These are phyloP conservation scores for Pycnococcus provasolii DNA, from an alignment of 139 green algal genomes.

Conservation along the genomic window DNA sequence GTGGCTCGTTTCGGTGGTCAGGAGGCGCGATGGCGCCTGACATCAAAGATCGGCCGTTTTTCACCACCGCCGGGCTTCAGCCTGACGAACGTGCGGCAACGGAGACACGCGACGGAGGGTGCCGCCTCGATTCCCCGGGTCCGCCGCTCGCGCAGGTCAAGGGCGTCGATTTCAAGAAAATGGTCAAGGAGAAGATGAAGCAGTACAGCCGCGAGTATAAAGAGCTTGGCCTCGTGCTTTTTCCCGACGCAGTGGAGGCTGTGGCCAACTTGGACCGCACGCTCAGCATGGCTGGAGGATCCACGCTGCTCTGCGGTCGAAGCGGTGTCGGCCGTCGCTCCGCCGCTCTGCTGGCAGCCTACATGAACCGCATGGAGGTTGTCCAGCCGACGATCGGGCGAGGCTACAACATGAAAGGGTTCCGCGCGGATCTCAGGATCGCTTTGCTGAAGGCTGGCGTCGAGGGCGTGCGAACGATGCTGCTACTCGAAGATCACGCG, in stretches of 20 bases:
- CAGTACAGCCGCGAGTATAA: conserved; percentile 54
- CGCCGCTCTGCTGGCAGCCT: conserved; percentile 44
- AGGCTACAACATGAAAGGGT: conserved; percentile 46
- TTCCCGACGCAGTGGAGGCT: conserved; percentile 48
- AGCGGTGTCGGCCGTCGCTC: conserved; percentile 45
- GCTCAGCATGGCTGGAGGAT: conserved; percentile 42
- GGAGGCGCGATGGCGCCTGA: too few species aligned
- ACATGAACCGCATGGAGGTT: conserved; percentile 59
- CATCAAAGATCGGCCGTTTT: too few species aligned
- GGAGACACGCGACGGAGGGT: too few species aligned
- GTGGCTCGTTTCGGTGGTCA: not conserved
- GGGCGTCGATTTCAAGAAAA: conserved; percentile 24
- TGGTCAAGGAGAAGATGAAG: conserved; percentile 45
- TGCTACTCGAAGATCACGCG: conserved; percentile 68
- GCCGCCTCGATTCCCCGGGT: too few species aligned
- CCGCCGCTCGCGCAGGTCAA: too few species aligned
- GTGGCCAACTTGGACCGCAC: conserved; percentile 50
- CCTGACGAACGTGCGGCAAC: too few species aligned
- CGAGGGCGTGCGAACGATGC: conserved; percentile 41
- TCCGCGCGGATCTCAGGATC: conserved; percentile 56
- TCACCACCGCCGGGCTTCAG: too few species aligned
- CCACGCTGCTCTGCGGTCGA: conserved; percentile 48
- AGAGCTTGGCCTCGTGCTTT: conserved; percentile 49
- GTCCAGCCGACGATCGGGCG: conserved; percentile 41
- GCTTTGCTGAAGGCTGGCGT: conserved; percentile 44